Conservation (phyloP, 176 grass and related monocot species). For the Oryza meyeriana region DNA sequence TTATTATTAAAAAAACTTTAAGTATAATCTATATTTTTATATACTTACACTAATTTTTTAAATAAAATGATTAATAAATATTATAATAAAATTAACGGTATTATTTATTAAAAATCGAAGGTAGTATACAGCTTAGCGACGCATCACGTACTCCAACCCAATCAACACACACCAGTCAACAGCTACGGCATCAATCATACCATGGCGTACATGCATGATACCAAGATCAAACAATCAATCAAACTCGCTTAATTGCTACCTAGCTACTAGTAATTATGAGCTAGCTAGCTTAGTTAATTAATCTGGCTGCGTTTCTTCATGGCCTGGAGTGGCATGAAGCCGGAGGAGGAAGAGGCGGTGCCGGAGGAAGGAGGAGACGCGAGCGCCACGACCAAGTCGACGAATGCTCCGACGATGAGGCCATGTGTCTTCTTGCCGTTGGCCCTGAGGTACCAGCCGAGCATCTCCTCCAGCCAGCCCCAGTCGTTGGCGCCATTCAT, state of each 20-base stretch:
- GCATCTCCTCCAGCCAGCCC: slow-evolving; percentile 89
- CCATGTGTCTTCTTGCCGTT: slow-evolving; percentile 74
- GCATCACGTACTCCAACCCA: slow-evolving; percentile 3
- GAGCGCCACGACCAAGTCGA: slow-evolving; percentile 62
- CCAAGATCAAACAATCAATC: neutral
- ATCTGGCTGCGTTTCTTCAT: neutral
- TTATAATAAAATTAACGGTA: too few species aligned
- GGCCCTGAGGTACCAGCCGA: slow-evolving; percentile 72
- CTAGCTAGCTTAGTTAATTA: too few species aligned
- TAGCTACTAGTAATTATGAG: neutral
- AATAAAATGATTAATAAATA: too few species aligned
- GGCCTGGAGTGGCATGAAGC: neutral
- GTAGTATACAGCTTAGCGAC: neutral
- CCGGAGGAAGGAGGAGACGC: slow-evolving; percentile 25
- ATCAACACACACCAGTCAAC: neutral
- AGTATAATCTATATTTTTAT: too few species aligned
- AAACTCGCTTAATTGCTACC: neutral
- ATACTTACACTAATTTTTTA: too few species aligned
- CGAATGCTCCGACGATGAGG: slow-evolving; percentile 72
- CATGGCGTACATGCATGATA: neutral
- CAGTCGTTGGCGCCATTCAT: slow-evolving; percentile 35
- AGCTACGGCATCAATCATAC: neutral
- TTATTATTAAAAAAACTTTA: too few species aligned
- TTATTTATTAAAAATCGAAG: too few species aligned
- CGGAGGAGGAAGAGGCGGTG: slow-evolving; percentile 1